Conservation (phyloP, 1,139 yeast genomes). For the Barnettozyma hawaiiensis region DNA sequence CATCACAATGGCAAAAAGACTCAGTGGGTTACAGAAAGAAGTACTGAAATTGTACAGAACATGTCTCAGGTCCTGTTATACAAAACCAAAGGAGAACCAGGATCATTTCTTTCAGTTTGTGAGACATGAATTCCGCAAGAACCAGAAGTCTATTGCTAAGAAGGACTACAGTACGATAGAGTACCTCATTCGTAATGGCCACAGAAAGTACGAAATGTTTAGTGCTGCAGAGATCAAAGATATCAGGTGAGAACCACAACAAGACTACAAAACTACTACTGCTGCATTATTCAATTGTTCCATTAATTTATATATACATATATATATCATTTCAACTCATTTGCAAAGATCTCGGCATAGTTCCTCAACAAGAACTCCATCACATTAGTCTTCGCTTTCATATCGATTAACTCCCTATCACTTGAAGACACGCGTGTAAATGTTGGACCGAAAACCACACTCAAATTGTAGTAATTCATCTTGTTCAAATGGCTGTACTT, state of each 20-base stretch:
- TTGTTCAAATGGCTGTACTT: constrained; percentile 46
- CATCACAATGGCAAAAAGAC: constrained; percentile 21
- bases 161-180: constrained; percentile 86
- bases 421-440: constrained; percentile 77
- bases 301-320: not conserved
- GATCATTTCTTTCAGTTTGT: constrained; percentile 32
- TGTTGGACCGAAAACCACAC: constrained; percentile 96
- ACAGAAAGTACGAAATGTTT: constrained; percentile 66
- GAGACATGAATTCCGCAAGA: constrained; percentile 59
- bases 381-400: constrained; percentile 74
- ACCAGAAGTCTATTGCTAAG: constrained; percentile 48
- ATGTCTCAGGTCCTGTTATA: constrained; percentile 48
- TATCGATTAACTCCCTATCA: constrained; percentile 79
- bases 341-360: constrained; percentile 37
- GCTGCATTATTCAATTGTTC: not conserved
- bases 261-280: no score
- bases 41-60: constrained; percentile 58
- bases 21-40: constrained; percentile 59
- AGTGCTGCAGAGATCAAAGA: constrained; percentile 62
- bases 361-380: constrained; percentile 71
- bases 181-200: constrained; percentile 74
- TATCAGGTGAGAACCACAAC: constrained; percentile 30
- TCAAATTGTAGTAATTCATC: constrained; percentile 78
- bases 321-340: not conserved
- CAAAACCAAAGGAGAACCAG: constrained; percentile 46